These are phyloP conservation scores for Mortierella claussenii DNA, from an alignment of 192 early-diverging fungal species.

Conservation along the genomic window DNA sequence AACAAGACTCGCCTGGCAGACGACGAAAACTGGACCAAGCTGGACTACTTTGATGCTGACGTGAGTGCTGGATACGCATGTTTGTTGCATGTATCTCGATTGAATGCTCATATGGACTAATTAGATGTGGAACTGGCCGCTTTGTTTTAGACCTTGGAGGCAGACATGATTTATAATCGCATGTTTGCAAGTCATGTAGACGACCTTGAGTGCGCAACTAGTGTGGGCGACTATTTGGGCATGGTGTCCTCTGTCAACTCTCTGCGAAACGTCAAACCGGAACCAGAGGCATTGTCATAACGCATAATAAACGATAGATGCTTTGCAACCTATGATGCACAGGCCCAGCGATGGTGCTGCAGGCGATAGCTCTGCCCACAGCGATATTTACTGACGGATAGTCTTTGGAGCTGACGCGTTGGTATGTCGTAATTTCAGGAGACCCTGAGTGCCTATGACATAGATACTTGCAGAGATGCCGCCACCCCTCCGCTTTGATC, in stretches of 20 bases:
- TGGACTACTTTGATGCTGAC: constrained; percentile 69
- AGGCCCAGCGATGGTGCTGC: no score
- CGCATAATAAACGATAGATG: not conserved
- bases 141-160: constrained; percentile 37
- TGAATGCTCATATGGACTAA: no score
- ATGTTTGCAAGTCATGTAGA: constrained; percentile 49
- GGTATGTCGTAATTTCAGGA: no score
- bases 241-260: constrained; percentile 45
- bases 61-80: constrained; percentile 41
- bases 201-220: constrained; percentile 44
- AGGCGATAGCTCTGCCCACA: no score
- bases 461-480: no score
- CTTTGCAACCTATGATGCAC: no score
- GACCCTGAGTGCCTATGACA: no score
- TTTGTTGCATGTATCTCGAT: not conserved
- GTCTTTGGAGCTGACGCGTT: no score
- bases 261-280: constrained; percentile 36
- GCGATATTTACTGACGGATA: no score
- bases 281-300: not conserved
- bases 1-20: constrained; percentile 68
- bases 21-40: constrained; percentile 78
- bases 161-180: constrained; percentile 49
- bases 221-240: constrained; percentile 44
- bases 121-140: no score
- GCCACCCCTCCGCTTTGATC: no score